phyloP scores from a whole-genome alignment of 202 grass and related monocot species.

The Setaria italica region DNA sequence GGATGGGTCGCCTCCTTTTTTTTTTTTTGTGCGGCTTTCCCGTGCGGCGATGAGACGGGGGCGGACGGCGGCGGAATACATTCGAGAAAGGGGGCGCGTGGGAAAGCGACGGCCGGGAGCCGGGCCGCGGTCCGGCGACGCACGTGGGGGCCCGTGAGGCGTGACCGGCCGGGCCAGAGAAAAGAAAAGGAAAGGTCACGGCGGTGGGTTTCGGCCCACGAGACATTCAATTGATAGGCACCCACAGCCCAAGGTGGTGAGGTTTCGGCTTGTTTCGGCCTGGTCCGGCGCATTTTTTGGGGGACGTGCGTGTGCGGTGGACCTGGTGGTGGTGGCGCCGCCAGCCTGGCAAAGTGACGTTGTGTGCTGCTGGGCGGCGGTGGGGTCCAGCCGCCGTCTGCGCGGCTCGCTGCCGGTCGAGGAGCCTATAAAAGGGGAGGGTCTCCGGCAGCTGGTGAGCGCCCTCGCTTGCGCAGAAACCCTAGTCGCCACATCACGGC shows the following conservation, averaged over 20 bases:
- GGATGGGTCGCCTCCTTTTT: neutral
- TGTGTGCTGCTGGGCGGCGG: slow-evolving; percentile 31
- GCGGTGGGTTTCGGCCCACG: too few relatives aligned
- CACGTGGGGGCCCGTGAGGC: too few relatives aligned
- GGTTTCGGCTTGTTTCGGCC: neutral
- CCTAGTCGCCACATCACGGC: slow-evolving; percentile 32
- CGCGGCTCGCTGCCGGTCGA: neutral
- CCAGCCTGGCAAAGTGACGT: slow-evolving; percentile 4
- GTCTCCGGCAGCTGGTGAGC: neutral
- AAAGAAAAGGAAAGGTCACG: too few relatives aligned
- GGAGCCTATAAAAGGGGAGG: slow-evolving; percentile 36
- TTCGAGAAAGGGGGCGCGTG: slow-evolving; percentile 48
- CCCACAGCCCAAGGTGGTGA: neutral
- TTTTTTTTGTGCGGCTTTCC: neutral
- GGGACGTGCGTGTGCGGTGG: neutral
- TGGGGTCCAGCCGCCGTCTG: slow-evolving; percentile 43
- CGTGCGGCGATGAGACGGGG: slow-evolving; percentile 18
- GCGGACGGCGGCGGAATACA: slow-evolving; percentile 55
- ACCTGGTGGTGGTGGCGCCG: neutral
- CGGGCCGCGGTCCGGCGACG: neutral
- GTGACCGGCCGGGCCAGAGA: too few relatives aligned
- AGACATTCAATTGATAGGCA: too few relatives aligned
- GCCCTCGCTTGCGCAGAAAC: slow-evolving; percentile 5
- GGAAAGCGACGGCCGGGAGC: neutral
- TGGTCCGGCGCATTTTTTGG: too few relatives aligned